A percentile compares a stretch with the other conserved stretches of the same genome.
These are phyloP conservation scores for Epichloe baconii DNA, from an alignment of 2,329 filamentous ascomycete genomes.

Conservation along the genomic window DNA sequence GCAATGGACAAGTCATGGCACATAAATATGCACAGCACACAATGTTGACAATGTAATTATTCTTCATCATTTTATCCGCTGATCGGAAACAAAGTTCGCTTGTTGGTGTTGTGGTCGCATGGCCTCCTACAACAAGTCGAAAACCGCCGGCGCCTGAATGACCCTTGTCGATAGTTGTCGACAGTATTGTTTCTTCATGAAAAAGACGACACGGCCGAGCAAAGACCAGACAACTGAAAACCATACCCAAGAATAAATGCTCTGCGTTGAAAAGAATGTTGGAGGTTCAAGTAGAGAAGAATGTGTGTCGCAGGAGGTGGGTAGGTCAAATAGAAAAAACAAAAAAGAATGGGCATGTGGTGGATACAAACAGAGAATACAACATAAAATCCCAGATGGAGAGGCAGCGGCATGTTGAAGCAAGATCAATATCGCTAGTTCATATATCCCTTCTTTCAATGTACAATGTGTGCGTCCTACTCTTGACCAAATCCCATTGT, in stretches of 20 bases:
- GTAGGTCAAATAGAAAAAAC: not conserved
- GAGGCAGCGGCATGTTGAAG: not conserved
- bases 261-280: not conserved
- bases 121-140: too few species aligned
- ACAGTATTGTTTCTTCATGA: not conserved
- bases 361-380: not conserved
- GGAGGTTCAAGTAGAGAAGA: not conserved
- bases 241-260: conserved; percentile 1
- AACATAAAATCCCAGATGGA: not conserved
- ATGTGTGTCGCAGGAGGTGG: not conserved
- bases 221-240: not conserved
- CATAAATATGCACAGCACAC: not conserved
- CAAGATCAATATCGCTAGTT: conserved; percentile 3
- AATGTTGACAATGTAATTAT: not conserved
- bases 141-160: not conserved
- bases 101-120: not conserved
- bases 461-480: conserved; percentile 32
- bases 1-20: not conserved
- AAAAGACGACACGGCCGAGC: not conserved
- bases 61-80: not conserved
- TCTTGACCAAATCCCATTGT: conserved; percentile 98
- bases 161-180: not conserved
- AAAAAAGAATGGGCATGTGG: not conserved
- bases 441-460: not conserved
- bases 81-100: not conserved